Base-by-base conservation (phyloP, 2,329 filamentous ascomycete species). In the Pyrenochaeta sp. region DNA sequence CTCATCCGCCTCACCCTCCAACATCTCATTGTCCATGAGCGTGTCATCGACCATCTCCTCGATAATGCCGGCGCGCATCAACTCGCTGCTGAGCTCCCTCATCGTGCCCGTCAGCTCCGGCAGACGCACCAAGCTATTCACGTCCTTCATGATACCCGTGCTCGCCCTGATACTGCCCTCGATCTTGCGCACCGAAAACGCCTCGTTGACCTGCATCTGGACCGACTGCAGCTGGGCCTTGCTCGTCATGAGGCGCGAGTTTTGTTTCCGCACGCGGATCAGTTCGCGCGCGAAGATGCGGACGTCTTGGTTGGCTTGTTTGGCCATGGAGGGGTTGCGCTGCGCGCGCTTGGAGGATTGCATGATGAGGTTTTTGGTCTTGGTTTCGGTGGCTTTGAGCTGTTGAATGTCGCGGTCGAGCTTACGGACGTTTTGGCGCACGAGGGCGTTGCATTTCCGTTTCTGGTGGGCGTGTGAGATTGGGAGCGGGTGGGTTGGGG, bases 121-220 rank as follows among this genome's bases (percentile, higher is more conserved):
- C 59, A 99, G 74, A 19, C 87, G 81, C 35, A 96, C 85, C 18
- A 97, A 79, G 11, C 81, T 82, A 72, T 97, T 97, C 47, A 99
- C 90, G 69, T 97, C 91, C 74, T 92, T 93, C 94, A 99, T 97
- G 59, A 99, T 92, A 30, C 89, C 88, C 7, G 93, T 92, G 60
- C 86, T 90, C 28, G 88, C 87, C 57, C 84, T 83, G 65, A 99
- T 91, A 63, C 87, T 91, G 31, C 92, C 93, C 74, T 97, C 92
- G 53, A 99, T 97, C 79, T 96, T 96, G 59, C 90, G 86, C 61
- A 97, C 87, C 2, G 90, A 89, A 72, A 97, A 97, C 1, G 94
- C 92, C 76, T 97, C 93, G 65, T 92, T 90, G 65, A 99, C 93
- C 74, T 97, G 94, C 91, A 97, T 96, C 73, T 93, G 87, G 29